These are phyloP conservation scores for Naganishia sp. DNA, from an alignment of 1,284 basidiomycete genomes.

Conservation along the genomic window DNA sequence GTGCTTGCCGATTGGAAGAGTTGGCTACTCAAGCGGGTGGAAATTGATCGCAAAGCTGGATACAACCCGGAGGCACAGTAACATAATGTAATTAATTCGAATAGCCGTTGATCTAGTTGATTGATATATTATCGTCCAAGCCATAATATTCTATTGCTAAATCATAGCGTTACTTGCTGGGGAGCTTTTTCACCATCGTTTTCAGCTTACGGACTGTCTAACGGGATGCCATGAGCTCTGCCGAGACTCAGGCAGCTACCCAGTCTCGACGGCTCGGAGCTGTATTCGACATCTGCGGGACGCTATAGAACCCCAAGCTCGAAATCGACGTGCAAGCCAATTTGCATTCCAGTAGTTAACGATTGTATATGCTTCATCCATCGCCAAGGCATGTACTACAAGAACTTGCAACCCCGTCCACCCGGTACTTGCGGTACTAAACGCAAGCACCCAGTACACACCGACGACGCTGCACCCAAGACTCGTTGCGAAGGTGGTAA, in stretches of 20 bases:
- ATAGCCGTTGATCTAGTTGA: no score
- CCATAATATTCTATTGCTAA: no score
- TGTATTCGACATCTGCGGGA: no score
- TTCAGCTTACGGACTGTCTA: no score
- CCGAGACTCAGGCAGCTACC: no score
- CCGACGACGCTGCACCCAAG: slow-evolving; percentile 34
- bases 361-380: neutral
- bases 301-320: no score
- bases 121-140: no score
- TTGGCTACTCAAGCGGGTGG: slow-evolving; percentile 43
- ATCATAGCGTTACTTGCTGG: no score
- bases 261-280: no score
- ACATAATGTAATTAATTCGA: neutral
- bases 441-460: slow-evolving; percentile 23
- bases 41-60: slow-evolving; percentile 19
- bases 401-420: slow-evolving; percentile 34
- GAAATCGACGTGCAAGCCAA: no score
- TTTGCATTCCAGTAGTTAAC: no score
- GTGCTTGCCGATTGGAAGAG: slow-evolving; percentile 52
- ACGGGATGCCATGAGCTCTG: neutral
- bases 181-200: no score
- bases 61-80: slow-evolving; percentile 22
- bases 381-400: slow-evolving; percentile 28
- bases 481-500: slow-evolving; percentile 30
- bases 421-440: slow-evolving; percentile 18